These are phyloP conservation scores for Nematodospora valgi DNA, from an alignment of 805 yeast species.

Conservation along the genomic window DNA sequence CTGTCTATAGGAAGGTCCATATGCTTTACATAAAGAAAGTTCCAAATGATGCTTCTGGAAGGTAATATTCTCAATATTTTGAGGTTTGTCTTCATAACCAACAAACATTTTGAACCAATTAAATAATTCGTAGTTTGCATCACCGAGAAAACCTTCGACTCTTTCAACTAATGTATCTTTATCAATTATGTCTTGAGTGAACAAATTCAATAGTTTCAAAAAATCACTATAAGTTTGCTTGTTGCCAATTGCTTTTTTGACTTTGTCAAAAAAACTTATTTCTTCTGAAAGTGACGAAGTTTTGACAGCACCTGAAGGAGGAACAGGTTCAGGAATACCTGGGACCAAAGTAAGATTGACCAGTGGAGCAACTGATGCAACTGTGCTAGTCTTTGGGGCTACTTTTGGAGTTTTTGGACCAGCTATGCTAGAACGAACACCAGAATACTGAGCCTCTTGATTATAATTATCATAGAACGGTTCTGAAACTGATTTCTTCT, in stretches of 20 bases:
- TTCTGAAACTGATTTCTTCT: conserved; percentile 26
- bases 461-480: conserved; percentile 28
- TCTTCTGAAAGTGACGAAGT: conserved; percentile 74
- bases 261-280: conserved; percentile 86
- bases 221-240: conserved; percentile 91
- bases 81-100: conserved; percentile 81
- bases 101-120: conserved; percentile 93
- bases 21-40: conserved; percentile 84
- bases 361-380: conserved; percentile 33
- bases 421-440: conserved; percentile 36
- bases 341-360: conserved; percentile 71
- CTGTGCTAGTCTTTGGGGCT: conserved; percentile 12
- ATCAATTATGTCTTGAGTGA: conserved; percentile 87
- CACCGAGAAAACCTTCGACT: conserved; percentile 82
- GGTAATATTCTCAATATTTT: conserved; percentile 80
- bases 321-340: conserved; percentile 81
- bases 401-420: conserved; percentile 18
- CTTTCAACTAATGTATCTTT: conserved; percentile 76
- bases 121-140: conserved; percentile 66
- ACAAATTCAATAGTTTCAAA: conserved; percentile 80
- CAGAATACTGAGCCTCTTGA: conserved; percentile 47
- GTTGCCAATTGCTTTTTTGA: conserved; percentile 81
- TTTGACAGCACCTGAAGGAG: conserved; percentile 39
- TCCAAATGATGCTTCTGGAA: conserved; percentile 91
- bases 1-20: conserved; percentile 92